These are phyloP conservation scores for Plasmodium cynomolgi DNA, from an alignment of 169 alveolate species.

Conservation along the genomic window DNA sequence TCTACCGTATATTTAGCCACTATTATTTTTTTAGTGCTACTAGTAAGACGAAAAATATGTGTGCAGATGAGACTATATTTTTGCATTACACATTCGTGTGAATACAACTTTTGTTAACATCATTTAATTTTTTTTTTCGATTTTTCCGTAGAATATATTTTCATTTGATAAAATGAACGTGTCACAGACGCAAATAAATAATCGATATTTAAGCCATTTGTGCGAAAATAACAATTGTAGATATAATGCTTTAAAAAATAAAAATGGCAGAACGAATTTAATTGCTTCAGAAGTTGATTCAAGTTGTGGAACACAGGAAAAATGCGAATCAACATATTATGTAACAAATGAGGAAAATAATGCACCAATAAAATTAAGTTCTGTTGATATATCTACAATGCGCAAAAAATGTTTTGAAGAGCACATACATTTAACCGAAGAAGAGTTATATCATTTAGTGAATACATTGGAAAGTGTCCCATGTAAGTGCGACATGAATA, in stretches of 20 bases:
- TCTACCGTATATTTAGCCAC: not conserved
- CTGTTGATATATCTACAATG: not conserved
- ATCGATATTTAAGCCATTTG: not conserved
- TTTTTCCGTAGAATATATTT: not conserved
- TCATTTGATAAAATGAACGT: not conserved
- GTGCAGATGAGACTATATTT: not conserved
- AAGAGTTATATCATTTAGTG: slow-evolving; percentile 3
- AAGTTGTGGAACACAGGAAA: not conserved
- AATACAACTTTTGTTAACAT: not conserved
- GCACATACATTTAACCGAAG: not conserved
- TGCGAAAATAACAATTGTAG: not conserved
- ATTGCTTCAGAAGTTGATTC: not conserved
- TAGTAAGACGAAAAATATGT: not conserved
- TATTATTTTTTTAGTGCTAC: not conserved
- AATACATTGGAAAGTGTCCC: slow-evolving; percentile 1
- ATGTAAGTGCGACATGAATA: not conserved
- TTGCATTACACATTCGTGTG: not conserved
- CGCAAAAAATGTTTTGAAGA: slow-evolving; percentile 13
- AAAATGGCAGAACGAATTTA: not conserved
- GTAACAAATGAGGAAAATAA: not conserved
- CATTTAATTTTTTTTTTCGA: not conserved
- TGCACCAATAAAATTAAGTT: not conserved
- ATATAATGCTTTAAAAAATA: not conserved
- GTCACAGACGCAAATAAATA: not conserved
- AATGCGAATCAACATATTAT: not conserved